A percentile compares a stretch with the other conserved stretches of the same genome.
Evolutionary conservation across 1,139 yeast genomes (phyloP).

Genomic region (Yamadazyma dushanensis): DNA sequence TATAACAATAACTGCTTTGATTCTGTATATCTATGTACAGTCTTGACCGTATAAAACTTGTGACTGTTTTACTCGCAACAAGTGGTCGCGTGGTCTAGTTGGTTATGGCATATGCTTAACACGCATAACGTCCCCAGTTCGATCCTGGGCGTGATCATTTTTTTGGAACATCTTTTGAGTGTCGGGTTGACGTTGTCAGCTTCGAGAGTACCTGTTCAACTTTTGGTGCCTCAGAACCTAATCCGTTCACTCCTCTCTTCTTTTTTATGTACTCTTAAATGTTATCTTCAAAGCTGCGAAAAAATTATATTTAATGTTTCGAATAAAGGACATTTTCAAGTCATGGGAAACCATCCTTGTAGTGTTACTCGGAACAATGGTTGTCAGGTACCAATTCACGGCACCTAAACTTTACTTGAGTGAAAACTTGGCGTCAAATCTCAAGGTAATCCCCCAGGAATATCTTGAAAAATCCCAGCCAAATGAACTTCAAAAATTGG

Average conservation of each 20-base stretch:
- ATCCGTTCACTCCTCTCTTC: too few species aligned
- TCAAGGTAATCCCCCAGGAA: background rate
- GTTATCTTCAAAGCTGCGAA: too few species aligned
- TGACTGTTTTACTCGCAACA: background rate
- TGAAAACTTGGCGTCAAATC: background rate
- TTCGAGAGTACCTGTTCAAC: too few species aligned
- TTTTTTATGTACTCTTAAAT: too few species aligned
- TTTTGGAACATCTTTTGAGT: too few species aligned
- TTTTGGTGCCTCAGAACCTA: too few species aligned
- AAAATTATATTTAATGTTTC: background rate
- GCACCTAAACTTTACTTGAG: background rate
- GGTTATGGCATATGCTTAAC: conserved; percentile 46
- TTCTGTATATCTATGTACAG: background rate
- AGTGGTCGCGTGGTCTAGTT: conserved; percentile 12
- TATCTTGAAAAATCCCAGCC: background rate
- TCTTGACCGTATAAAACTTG: background rate
- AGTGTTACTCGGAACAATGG: background rate
- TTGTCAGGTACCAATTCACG: background rate
- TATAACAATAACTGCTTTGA: too few species aligned
- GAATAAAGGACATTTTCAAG: background rate
- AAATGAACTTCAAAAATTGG: conserved; percentile 6
- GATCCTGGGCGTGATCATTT: conserved; percentile 98
- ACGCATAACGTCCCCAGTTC: conserved; percentile 99
- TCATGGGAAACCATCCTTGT: background rate
- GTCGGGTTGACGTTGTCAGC: too few species aligned